phyloP scores from a whole-genome alignment of 2,329 filamentous ascomycete species.

The Phialophora chinensis region DNA sequence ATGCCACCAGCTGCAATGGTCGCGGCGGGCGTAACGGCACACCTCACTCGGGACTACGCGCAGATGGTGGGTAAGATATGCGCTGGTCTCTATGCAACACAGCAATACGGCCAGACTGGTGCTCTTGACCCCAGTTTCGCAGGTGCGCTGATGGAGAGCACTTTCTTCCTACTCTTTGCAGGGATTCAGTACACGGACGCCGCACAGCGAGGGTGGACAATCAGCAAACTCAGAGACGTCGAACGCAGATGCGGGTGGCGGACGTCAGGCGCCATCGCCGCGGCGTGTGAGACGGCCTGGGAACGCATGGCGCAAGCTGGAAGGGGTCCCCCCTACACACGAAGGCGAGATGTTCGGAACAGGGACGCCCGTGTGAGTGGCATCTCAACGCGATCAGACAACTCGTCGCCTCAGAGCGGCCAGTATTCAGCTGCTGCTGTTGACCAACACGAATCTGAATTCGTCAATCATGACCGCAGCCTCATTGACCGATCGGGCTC shows the following conservation, averaged over 20 bases:
- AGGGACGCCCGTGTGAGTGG: conserved; percentile 37
- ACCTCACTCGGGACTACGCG: conserved; percentile 72
- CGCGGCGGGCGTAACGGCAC: conserved; percentile 78
- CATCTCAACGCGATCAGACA: conserved; percentile 52
- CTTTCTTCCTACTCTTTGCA: conserved; percentile 84
- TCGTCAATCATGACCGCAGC: conserved; percentile 53
- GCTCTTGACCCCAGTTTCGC: conserved; percentile 76
- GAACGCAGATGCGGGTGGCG: conserved; percentile 85
- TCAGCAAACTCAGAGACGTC: conserved; percentile 75
- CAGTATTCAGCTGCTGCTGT: conserved; percentile 18
- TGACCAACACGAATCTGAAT: conserved; percentile 39
- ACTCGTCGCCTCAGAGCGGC: conserved; percentile 49
- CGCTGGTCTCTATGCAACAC: conserved; percentile 63
- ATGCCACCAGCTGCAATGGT: conserved; percentile 93
- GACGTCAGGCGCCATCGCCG: conserved; percentile 78
- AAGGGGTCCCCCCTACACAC: conserved; percentile 74
- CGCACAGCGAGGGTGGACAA: conserved; percentile 76
- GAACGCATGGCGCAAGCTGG: conserved; percentile 60
- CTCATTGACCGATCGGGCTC: conserved; percentile 67
- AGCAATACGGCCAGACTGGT: conserved; percentile 48
- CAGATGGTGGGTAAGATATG: conserved; percentile 79
- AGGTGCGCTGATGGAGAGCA: conserved; percentile 80
- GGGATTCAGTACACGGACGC: conserved; percentile 77
- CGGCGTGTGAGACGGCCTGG: conserved; percentile 86
- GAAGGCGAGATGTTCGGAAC: conserved; percentile 44